Conservation (phyloP, 345 rosid genomes). For the thale cress (Arabidopsis thaliana) region DNA sequence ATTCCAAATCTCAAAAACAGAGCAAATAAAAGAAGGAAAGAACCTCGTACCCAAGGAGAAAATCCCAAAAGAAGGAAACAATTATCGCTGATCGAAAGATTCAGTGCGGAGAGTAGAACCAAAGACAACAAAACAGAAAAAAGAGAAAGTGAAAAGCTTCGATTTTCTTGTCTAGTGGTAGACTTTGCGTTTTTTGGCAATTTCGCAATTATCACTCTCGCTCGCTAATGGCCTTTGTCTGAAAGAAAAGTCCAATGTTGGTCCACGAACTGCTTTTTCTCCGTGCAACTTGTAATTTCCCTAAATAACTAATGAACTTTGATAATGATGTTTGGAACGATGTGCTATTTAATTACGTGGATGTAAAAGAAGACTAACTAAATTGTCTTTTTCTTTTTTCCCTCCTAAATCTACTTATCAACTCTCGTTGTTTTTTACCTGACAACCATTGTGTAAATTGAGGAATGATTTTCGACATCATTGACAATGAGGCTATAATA, state of each 20-base stretch:
- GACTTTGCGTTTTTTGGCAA: slow-evolving; percentile 19
- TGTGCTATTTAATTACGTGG: not conserved
- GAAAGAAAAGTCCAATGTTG: slow-evolving; percentile 25
- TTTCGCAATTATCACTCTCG: slow-evolving; percentile 39
- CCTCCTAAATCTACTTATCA: too few relatives aligned
- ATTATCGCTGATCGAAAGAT: slow-evolving; percentile 12
- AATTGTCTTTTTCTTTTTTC: too few relatives aligned
- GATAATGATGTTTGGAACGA: slow-evolving; percentile 25
- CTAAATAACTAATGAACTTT: not conserved
- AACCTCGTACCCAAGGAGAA: slow-evolving; percentile 38
- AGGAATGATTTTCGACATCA: too few relatives aligned
- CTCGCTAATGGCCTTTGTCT: slow-evolving; percentile 16
- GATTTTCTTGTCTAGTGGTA: not conserved
- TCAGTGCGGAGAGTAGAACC: slow-evolving; percentile 9
- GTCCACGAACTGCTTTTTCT: slow-evolving; percentile 37
- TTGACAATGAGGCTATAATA: too few relatives aligned
- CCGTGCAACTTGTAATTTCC: slow-evolving; percentile 25
- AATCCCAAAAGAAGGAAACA: slow-evolving; percentile 10
- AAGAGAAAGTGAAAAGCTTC: slow-evolving; percentile 29
- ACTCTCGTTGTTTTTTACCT: too few relatives aligned
- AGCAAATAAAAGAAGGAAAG: not conserved
- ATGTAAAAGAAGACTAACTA: too few relatives aligned
- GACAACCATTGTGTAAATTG: too few relatives aligned
- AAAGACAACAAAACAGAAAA: slow-evolving; percentile 23
- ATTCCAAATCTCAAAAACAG: not conserved